These are phyloP conservation scores for Rhodomyrtus psidioides DNA, from an alignment of 441 rosid genomes.

Conservation along the genomic window DNA sequence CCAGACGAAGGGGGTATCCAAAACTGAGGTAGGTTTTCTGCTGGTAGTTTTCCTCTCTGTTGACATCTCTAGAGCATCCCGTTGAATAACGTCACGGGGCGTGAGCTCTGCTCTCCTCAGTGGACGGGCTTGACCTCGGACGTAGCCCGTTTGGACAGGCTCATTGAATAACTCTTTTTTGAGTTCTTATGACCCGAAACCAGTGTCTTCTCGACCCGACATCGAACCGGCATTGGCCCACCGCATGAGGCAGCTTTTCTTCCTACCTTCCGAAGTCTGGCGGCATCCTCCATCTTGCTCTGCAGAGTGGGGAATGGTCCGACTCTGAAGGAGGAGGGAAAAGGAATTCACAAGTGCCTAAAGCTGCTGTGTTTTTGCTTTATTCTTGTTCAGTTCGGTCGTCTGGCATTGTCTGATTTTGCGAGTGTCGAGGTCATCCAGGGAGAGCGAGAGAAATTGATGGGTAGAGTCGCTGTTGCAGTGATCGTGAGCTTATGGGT, in stretches of 20 bases:
- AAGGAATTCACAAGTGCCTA: background rate
- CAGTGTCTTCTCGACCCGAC: background rate
- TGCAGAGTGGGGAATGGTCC: background rate
- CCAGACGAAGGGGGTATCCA: no score
- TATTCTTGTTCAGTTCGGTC: background rate
- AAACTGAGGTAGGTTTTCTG: no score
- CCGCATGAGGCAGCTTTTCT: background rate
- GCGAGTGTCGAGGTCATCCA: background rate
- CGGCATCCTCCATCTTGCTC: background rate
- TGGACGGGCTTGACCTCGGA: no score
- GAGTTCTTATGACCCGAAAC: background rate
- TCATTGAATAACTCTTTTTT: background rate
- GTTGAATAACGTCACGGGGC: no score
- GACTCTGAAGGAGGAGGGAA: background rate
- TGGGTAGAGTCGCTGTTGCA: slow-evolving; percentile 66
- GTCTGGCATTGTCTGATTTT: background rate
- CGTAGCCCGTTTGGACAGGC: background rate
- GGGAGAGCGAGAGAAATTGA: slow-evolving; percentile 12
- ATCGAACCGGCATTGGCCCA: background rate
- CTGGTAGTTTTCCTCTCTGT: no score
- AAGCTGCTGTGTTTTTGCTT: background rate
- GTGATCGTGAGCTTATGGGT: slow-evolving; percentile 64
- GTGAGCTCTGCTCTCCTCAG: no score
- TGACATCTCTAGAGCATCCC: no score
- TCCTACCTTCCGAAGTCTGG: background rate